These are phyloP conservation scores for Rhytidiadelphus loreus DNA, from an alignment of 225 moss, liverwort and hornwort genomes.

Conservation along the genomic window DNA sequence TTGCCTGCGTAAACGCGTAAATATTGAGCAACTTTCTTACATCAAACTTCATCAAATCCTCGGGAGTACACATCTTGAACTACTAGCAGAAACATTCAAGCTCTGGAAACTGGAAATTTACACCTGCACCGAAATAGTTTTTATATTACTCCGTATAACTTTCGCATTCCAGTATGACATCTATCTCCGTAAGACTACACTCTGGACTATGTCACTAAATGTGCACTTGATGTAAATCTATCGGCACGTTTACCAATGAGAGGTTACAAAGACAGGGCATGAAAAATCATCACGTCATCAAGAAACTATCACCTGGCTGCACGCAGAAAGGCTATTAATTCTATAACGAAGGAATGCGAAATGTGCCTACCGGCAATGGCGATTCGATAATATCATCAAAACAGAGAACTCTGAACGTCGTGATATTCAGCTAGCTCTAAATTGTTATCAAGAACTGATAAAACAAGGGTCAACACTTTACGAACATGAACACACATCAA, in stretches of 20 bases:
- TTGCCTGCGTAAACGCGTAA: not conserved
- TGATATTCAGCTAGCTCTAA: not conserved
- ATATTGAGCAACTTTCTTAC: not conserved
- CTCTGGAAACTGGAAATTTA: not conserved
- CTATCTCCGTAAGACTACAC: not conserved
- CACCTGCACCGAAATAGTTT: conserved; percentile 1
- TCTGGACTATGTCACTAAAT: not conserved
- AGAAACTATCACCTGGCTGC: not conserved
- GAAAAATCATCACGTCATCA: not conserved
- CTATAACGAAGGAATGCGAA: not conserved
- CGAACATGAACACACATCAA: not conserved
- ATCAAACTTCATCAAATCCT: conserved; percentile 6
- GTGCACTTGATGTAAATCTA: not conserved
- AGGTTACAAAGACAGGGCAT: not conserved
- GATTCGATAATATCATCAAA: not conserved
- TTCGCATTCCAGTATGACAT: not conserved
- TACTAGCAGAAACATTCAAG: conserved; percentile 3
- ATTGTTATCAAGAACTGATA: not conserved
- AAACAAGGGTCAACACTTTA: not conserved
- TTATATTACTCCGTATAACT: not conserved
- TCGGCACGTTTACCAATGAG: not conserved
- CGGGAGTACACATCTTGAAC: conserved; percentile 11
- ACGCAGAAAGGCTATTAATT: not conserved
- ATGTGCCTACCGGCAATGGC: not conserved
- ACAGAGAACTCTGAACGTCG: not conserved